phyloP scores from a whole-genome alignment of 164 flowering plant species.

The Warburgia ugandensis region DNA sequence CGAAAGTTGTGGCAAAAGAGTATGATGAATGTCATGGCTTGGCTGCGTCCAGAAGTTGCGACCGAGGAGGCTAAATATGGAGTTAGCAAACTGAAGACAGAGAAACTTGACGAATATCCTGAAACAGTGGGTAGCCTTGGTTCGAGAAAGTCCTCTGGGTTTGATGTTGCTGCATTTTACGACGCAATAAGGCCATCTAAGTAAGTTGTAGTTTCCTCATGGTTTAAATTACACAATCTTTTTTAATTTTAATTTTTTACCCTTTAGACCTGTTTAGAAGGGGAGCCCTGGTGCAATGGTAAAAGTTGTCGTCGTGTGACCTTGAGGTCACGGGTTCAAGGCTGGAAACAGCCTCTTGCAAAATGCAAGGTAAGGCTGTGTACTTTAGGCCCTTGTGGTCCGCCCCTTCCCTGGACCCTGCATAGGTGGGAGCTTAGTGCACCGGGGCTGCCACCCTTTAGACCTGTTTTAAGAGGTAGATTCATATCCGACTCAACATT shows the following conservation, averaged over 20 bases:
- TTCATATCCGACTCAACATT: too few species aligned
- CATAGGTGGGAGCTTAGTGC: too few species aligned
- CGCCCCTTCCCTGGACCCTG: too few species aligned
- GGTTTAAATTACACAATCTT: too few species aligned
- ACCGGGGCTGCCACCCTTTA: too few species aligned
- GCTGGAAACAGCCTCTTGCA: too few species aligned
- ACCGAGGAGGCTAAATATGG: constrained; percentile 67
- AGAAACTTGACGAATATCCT: constrained; percentile 11
- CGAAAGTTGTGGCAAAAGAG: constrained; percentile 77
- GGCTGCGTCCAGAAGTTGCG: constrained; percentile 81
- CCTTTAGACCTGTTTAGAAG: background rate
- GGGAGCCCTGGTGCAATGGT: background rate
- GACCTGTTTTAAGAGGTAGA: too few species aligned
- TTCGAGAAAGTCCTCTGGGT: constrained; percentile 24
- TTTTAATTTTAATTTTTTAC: background rate
- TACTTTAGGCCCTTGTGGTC: too few species aligned
- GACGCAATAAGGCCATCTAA: constrained; percentile 92
- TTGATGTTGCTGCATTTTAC: constrained; percentile 66
- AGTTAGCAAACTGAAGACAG: constrained; percentile 12
- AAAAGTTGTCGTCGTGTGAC: too few species aligned
- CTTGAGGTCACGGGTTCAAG: too few species aligned
- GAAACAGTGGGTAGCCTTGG: constrained; percentile 12
- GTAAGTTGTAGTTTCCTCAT: constrained; percentile 45
- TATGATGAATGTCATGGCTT: constrained; percentile 82
- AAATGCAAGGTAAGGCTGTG: too few species aligned